These are phyloP conservation scores for Sergeia podlipaevii DNA, from an alignment of 208 protist species.

Conservation along the genomic window DNA sequence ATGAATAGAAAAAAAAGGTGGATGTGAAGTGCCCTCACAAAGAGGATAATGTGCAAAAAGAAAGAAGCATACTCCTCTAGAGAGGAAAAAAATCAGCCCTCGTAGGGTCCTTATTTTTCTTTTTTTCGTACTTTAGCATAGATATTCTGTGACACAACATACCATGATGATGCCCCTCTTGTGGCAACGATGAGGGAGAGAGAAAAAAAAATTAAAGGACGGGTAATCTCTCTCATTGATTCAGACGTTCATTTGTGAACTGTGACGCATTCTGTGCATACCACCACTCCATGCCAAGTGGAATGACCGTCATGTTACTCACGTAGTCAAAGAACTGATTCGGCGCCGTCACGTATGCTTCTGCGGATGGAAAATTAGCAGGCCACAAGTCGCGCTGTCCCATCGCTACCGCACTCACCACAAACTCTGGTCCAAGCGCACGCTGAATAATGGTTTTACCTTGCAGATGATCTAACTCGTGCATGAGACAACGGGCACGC, in stretches of 20 bases:
- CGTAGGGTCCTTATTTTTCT: no score
- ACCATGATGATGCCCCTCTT: no score
- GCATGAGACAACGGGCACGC: constrained; percentile 83
- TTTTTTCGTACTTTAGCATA: no score
- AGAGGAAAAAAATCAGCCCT: no score
- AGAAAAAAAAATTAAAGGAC: constrained; percentile 7
- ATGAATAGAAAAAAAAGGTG: no score
- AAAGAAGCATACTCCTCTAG: no score
- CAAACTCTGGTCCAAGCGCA: constrained; percentile 74
- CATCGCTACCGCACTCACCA: constrained; percentile 70
- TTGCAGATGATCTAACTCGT: constrained; percentile 84
- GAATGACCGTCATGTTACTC: constrained; percentile 63
- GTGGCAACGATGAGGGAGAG: no score
- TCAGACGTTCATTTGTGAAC: constrained; percentile 41
- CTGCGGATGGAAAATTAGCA: constrained; percentile 80
- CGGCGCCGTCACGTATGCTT: constrained; percentile 70
- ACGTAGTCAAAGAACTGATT: constrained; percentile 89
- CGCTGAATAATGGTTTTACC: constrained; percentile 84
- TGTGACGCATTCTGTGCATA: constrained; percentile 42
- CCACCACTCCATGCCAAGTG: constrained; percentile 81
- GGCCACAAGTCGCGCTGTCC: constrained; percentile 80
- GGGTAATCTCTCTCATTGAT: constrained; percentile 9
- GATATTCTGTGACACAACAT: no score
- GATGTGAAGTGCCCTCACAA: no score
- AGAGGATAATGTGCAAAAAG: no score